Evolutionary conservation across 148 eudicot species (phyloP).

Genomic region (Limonium bicolor): DNA sequence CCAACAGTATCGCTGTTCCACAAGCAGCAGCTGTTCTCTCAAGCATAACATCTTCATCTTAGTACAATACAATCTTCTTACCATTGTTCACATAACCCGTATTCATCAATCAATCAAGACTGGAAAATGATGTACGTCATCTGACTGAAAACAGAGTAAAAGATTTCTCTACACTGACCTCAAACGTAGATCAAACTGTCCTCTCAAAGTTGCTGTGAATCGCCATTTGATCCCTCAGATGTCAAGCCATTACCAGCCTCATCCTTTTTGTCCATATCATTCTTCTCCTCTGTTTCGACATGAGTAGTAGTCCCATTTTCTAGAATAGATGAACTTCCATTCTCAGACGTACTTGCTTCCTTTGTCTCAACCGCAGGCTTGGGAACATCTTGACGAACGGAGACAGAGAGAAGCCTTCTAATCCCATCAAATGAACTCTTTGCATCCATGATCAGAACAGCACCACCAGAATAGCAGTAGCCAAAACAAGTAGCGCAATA

Average conservation of each 20-base stretch:
- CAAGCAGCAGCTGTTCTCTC: no score
- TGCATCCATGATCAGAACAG: constrained; percentile 49
- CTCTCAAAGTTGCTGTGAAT: constrained; percentile 3
- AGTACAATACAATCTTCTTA: no score
- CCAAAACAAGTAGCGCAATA: constrained; percentile 86
- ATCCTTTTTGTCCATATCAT: constrained; percentile 18
- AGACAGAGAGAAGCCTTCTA: constrained; percentile 47
- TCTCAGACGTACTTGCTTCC: constrained; percentile 26
- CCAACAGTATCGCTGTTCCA: no score
- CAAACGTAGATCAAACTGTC: no score
- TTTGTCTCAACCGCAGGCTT: constrained; percentile 26
- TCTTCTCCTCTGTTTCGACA: constrained; percentile 17
- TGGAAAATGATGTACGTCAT: no score
- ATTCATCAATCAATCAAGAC: no score
- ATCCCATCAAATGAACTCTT: constrained; percentile 67
- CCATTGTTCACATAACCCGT: no score
- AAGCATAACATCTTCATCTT: no score
- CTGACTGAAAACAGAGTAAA: no score
- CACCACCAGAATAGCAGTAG: constrained; percentile 83
- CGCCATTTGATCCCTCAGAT: constrained; percentile 1
- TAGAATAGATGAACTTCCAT: constrained; percentile 20
- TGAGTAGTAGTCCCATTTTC: constrained; percentile 41
- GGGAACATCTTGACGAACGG: constrained; percentile 42
- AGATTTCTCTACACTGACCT: no score
- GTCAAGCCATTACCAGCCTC: background rate